Evolutionary conservation across 2,329 filamentous ascomycete genomes (phyloP), one percentile per base, ranked within the genome.

Genomic region (Corinectria fuckeliana): DNA sequence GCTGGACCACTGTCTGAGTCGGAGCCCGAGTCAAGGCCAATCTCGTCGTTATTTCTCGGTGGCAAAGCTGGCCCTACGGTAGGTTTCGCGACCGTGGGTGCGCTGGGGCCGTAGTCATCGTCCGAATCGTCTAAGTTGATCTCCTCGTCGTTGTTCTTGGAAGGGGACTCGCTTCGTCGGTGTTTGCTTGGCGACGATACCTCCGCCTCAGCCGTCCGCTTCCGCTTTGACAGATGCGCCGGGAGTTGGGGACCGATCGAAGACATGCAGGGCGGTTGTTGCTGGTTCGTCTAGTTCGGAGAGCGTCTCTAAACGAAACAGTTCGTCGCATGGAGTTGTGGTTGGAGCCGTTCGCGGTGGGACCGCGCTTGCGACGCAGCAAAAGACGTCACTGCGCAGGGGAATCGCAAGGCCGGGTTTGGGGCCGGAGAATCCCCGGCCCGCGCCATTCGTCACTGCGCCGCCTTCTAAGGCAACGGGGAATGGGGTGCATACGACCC

Each of bases 231-330:
- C 39, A 90, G 81, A 62, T 91, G 86, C 4, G 89, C 82, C 11
- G 91, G 90, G 21, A 93, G 75, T 60, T 88, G 81, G 13, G 91
- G 90, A 5, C 90, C 90, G 70, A 91, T 88, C 30, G 85, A 87
- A 50, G 88, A 79, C 89, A 91, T 91, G 21, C 36, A 69, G 79
- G 21, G 25, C 20, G 30, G 28, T 32, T 21, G 21, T 30, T 10
- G 21, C 34, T 44, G 50, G 30, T 44, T 58, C 21, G 49, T 58
- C 41, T 26, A 21, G 56, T 51, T 20, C 16, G 20, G 18, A 26
- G 23, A 41, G 32, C 34, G 20, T 23, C 28, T 58, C n/a, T 38
- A 36, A 47, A 47, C 48, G 57, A 58, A 49, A 55, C 45, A 56
- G 38, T 45, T 21, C 42, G 58, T 58, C 44, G 38, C 48, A 50